phyloP scores from a whole-genome alignment of 768 basidiomycete genomes.

The Tricholoma flavovirens region DNA sequence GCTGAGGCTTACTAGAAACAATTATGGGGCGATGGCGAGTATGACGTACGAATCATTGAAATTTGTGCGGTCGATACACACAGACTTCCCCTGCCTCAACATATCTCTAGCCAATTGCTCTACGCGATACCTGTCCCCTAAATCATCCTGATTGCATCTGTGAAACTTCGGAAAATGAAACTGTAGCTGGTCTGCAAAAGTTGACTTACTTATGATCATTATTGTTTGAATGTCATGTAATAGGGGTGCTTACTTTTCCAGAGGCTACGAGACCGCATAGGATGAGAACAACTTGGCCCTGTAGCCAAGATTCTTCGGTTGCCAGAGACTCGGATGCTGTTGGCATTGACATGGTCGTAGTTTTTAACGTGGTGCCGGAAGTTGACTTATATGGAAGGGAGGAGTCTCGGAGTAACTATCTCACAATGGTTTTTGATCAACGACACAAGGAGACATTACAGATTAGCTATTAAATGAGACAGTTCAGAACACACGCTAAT shows the following conservation, averaged over 20 bases:
- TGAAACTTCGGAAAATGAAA: conserved; percentile 52
- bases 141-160: conserved; percentile 77
- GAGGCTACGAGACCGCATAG: conserved; percentile 71
- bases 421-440: background rate
- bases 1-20: conserved; percentile 1
- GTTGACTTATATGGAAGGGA: too few relatives aligned
- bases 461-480: conserved; percentile 13
- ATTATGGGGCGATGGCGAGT: conserved; percentile 1
- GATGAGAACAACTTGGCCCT: conserved; percentile 54
- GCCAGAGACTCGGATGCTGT: background rate
- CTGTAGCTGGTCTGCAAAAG: conserved; percentile 71
- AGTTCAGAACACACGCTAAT: conserved; percentile 3
- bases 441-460: conserved; percentile 3
- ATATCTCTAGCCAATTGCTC: conserved; percentile 51
- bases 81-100: conserved; percentile 57
- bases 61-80: conserved; percentile 77
- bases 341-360: background rate
- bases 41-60: conserved; percentile 55
- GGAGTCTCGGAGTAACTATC: too few relatives aligned
- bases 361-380: too few relatives aligned
- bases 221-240: background rate
- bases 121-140: conserved; percentile 62
- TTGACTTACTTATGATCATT: conserved; percentile 30
- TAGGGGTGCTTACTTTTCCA: conserved; percentile 49
- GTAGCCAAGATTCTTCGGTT: conserved; percentile 19